Base-by-base conservation (phyloP, 345 rosid genomes). In the Euphorbia pulcherrima region DNA sequence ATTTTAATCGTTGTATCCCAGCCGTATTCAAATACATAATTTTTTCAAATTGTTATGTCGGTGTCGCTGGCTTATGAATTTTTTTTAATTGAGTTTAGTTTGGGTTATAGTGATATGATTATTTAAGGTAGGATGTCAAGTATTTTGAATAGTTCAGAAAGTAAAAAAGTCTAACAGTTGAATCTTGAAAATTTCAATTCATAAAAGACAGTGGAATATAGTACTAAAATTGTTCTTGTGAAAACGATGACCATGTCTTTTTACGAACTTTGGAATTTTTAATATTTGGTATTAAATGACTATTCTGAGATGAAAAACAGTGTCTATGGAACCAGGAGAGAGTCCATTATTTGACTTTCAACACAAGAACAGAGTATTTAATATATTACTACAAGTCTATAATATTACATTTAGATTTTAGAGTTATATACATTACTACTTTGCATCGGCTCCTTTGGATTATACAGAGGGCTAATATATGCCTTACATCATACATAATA, bases 101-200 rank as follows among this genome's bases (percentile, higher is more conserved):
- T 7, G 0, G 8, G 4, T 8, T 2, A 8, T 10, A 55, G 37
- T 46, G 69, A 64, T 29, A 7, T 64, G 64, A 21, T 50, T 50
- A 62, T 40, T 71, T 53, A 63, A 71, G 53, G 41, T 20, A 44
- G 64, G 46, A 56, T 64, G n/a, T n/a, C n/a, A n/a, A n/a, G n/a
- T n/a, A n/a, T n/a, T n/a, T 54, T 63, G 55, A 64, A 51, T 12
- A 37, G 9, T 4, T n/a, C 60, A 52, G 50, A 21, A 46, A 52
- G 29, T 29, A 67, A 72, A 65, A 50, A 24, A 26, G 79, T 68
- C 68, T 28, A 59, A 68, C 5, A 12, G 53, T 53, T 46, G 61
- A 79, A 68, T 4, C n/a, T 61, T 64, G 66, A 40, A 47, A 40
- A 30, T 67, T 56, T 46, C 35, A 67, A 14, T 21, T 30, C 8